These are phyloP conservation scores for Aspergillus caelatus DNA, from an alignment of 2,329 filamentous ascomycete genomes.

Conservation along the genomic window DNA sequence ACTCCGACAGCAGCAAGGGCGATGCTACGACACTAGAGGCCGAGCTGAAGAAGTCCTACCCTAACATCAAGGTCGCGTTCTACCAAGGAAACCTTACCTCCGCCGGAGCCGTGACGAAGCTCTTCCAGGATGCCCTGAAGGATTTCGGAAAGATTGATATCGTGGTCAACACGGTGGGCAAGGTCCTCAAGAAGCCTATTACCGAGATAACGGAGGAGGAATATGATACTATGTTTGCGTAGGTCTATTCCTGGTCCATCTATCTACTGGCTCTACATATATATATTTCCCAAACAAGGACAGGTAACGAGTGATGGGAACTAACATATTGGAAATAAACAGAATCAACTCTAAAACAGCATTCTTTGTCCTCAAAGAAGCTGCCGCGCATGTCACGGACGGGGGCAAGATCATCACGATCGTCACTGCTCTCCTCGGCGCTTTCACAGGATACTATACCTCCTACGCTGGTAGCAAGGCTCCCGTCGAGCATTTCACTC, in stretches of 20 bases:
- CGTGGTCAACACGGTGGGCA: constrained; percentile 55
- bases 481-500: constrained; percentile 62
- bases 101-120: constrained; percentile 41
- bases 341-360: constrained; percentile 52
- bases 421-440: constrained; percentile 49
- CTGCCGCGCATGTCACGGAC: constrained; percentile 45
- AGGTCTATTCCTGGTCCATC: constrained; percentile 20
- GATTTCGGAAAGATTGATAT: constrained; percentile 54
- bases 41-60: constrained; percentile 39
- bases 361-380: constrained; percentile 51
- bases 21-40: constrained; percentile 41
- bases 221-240: constrained; percentile 54
- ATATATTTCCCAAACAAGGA: background rate
- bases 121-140: constrained; percentile 45
- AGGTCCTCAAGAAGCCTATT: constrained; percentile 53
- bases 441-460: constrained; percentile 52
- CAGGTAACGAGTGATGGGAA: background rate
- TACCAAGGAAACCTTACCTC: constrained; percentile 51
- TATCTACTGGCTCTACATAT: background rate
- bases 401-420: constrained; percentile 54
- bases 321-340: background rate
- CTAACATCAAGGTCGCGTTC: constrained; percentile 39
- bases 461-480: constrained; percentile 58
- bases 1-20: constrained; percentile 43
- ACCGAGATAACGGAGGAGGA: constrained; percentile 48